Evolutionary conservation across 768 basidiomycete species (phyloP).

Genomic region (Pholiota conissans): DNA sequence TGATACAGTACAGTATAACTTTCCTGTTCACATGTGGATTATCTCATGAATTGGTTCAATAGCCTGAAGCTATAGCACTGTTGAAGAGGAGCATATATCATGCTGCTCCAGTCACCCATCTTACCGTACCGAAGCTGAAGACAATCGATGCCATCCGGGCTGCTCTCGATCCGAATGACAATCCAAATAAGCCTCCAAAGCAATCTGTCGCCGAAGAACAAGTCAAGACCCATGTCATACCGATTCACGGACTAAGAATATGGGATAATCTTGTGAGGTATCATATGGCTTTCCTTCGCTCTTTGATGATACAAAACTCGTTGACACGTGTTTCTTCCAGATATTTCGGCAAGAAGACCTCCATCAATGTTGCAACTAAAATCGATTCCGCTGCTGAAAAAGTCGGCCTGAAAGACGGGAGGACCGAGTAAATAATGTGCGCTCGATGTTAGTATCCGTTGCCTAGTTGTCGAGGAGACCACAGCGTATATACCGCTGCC

Average conservation of each 20-base stretch:
- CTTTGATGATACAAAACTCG: background rate
- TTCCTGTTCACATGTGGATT: background rate
- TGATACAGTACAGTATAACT: slow-evolving; percentile 57
- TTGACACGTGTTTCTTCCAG: slow-evolving; percentile 23
- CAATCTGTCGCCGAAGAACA: slow-evolving; percentile 63
- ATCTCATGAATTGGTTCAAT: no score
- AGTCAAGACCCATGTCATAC: slow-evolving; percentile 34
- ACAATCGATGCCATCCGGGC: slow-evolving; percentile 44
- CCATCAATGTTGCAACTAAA: slow-evolving; percentile 31
- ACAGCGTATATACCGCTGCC: background rate
- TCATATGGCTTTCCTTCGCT: slow-evolving; percentile 12
- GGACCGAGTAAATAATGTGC: background rate
- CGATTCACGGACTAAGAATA: slow-evolving; percentile 54
- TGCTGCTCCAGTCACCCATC: slow-evolving; percentile 54
- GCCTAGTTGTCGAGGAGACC: background rate
- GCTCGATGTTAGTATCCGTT: background rate
- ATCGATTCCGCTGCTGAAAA: slow-evolving; percentile 29
- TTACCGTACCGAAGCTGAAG: slow-evolving; percentile 48
- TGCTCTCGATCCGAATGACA: slow-evolving; percentile 49
- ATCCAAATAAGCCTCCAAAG: slow-evolving; percentile 44
- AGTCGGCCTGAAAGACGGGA: slow-evolving; percentile 12
- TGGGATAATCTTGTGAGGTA: slow-evolving; percentile 56
- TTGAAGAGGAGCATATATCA: slow-evolving; percentile 57
- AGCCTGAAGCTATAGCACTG: slow-evolving; percentile 57
- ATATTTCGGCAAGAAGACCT: slow-evolving; percentile 48